Evolutionary conservation across 2,329 filamentous ascomycete species (phyloP).

Genomic region (Pestalotiopsis sp.): DNA sequence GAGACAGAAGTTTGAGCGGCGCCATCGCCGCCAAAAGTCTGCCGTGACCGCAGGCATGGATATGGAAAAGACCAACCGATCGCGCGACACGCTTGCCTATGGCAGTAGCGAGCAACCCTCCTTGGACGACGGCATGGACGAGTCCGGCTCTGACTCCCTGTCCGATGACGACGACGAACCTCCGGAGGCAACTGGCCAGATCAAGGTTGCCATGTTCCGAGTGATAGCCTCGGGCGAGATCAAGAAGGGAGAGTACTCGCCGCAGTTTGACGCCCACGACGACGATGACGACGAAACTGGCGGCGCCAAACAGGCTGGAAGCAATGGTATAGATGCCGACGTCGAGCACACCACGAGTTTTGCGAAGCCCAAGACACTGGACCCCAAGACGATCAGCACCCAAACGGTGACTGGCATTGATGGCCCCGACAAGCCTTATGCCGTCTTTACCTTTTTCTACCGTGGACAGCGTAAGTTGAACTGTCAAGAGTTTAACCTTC

Average conservation of each 20-base stretch:
- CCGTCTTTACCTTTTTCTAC: slow-evolving; percentile 97
- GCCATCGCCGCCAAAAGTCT: slow-evolving; percentile 65
- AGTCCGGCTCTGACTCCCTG: slow-evolving; percentile 75
- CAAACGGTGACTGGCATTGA: slow-evolving; percentile 99
- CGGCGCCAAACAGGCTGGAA: slow-evolving; percentile 52
- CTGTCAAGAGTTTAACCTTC: not conserved
- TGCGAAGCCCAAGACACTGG: slow-evolving; percentile 92
- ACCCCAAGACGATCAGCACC: slow-evolving; percentile 96
- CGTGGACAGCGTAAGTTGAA: slow-evolving; percentile 81
- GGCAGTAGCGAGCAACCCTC: slow-evolving; percentile 76
- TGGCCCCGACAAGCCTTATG: slow-evolving; percentile 93
- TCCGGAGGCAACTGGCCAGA: slow-evolving; percentile 93
- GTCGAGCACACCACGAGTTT: slow-evolving; percentile 98
- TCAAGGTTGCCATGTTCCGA: slow-evolving; percentile 95
- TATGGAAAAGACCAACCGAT: slow-evolving; percentile 36
- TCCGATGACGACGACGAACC: slow-evolving; percentile 79
- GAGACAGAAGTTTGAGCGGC: slow-evolving; percentile 75
- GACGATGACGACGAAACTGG: slow-evolving; percentile 78
- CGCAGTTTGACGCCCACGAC: slow-evolving; percentile 95
- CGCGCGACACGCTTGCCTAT: slow-evolving; percentile 72
- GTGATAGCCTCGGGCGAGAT: slow-evolving; percentile 96
- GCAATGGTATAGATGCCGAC: slow-evolving; percentile 72
- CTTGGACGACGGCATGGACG: slow-evolving; percentile 68
- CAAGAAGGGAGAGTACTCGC: slow-evolving; percentile 96
- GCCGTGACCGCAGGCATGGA: slow-evolving; percentile 38